Evolutionary conservation across 768 basidiomycete species (phyloP).

Genomic region (Mycena floridula): DNA sequence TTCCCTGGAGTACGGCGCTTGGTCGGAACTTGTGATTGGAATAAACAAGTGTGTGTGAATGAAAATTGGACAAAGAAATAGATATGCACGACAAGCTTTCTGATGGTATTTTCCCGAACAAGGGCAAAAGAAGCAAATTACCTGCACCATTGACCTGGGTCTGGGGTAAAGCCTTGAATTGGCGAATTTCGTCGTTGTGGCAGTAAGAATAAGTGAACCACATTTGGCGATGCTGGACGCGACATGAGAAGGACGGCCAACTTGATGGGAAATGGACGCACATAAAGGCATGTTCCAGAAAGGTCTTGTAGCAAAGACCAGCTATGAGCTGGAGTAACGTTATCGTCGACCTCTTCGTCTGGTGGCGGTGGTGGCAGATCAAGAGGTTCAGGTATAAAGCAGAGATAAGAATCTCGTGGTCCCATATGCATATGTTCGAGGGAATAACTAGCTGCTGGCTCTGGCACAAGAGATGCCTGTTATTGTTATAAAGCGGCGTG

Average conservation of each 20-base stretch:
- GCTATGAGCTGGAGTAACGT: constrained; percentile 64
- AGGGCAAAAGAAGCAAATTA: constrained; percentile 27
- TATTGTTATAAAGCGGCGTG: constrained; percentile 11
- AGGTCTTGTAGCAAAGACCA: constrained; percentile 82
- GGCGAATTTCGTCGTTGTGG: constrained; percentile 91
- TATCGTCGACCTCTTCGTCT: constrained; percentile 51
- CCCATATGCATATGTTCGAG: constrained; percentile 77
- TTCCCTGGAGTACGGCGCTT: not conserved
- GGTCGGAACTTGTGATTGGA: not conserved
- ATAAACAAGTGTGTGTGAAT: not conserved
- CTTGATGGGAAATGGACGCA: constrained; percentile 37
- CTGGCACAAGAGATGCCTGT: constrained; percentile 13
- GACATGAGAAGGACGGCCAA: constrained; percentile 18
- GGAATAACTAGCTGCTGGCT: constrained; percentile 31
- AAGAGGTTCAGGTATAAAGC: constrained; percentile 66
- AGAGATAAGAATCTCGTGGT: constrained; percentile 63
- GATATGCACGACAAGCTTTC: constrained; percentile 18
- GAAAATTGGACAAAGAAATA: constrained; percentile 16
- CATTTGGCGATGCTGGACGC: constrained; percentile 68
- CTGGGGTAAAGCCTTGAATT: constrained; percentile 82
- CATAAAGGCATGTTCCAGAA: constrained; percentile 78
- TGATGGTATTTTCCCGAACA: constrained; percentile 17
- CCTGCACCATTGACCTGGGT: constrained; percentile 61
- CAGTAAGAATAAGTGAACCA: constrained; percentile 99
- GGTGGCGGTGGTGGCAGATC: constrained; percentile 34